Evolutionary conservation across 2,329 filamentous ascomycete genomes (phyloP), one percentile per base, ranked within the genome.

Genomic region (Xylariaceae sp.): DNA sequence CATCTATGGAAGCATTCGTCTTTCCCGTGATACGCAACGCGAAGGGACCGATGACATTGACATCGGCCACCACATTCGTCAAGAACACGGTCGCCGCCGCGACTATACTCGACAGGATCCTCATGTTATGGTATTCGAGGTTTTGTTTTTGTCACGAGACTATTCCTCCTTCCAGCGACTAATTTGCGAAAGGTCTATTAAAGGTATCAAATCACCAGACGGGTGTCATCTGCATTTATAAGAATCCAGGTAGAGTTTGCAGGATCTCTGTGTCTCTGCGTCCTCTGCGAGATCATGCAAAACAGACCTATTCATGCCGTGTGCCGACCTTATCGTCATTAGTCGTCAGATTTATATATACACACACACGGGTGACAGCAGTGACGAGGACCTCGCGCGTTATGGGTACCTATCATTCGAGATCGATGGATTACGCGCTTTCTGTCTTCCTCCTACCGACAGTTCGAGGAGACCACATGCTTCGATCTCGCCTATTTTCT

Each of bases 21-120:
- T 58, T 58, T 6, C 53, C 45, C 2, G 53, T 58, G 41, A 60
- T 41, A 45, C 55, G 58, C 11, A 60, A 53, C 40, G 55, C 55
- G 41, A 60, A 60, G 1, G 58, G 58, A 7, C 58, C 58, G 34
- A 58, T 9, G 4, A 58, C 37, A 2, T 60, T 49, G 40, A 27
- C 29, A 1, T 58, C 53, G 9, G 53, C 45, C 5, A 42, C 45
- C 31, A 35, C 52, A 1, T 19, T 29, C 5, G 47, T 37, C 19
- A 19, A 19, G 37, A 44, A 27, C 4, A 58, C 32, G 5, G 45
- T 41, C 6, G 42, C 41, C 6, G 44, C 34, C 9, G 27, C 26
- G 5, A 19, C 26, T 39, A 60, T 2, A 6, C 6, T 5, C 27
- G 26, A 26, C 7, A 32, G 32, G 40, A 58, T 27, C 50, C 6